A percentile compares a stretch with the other conserved stretches of the same genome.
These are phyloP conservation scores for Colletotrichum sp. DNA, from an alignment of 2,329 filamentous ascomycete species.

Conservation along the genomic window DNA sequence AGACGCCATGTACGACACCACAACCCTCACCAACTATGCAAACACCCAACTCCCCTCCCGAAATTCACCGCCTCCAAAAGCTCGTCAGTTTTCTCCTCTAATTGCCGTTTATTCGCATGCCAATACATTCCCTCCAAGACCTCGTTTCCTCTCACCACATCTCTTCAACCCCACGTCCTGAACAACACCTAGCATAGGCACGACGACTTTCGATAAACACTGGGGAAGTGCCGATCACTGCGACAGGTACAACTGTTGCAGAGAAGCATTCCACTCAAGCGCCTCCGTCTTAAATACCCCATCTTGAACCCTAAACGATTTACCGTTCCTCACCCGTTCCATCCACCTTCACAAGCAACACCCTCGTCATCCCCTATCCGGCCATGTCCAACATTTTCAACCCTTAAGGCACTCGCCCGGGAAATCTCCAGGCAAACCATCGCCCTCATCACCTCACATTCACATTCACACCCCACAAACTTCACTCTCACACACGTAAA, in stretches of 20 bases:
- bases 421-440: too few species aligned
- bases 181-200: neutral
- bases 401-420: too few species aligned
- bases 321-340: neutral
- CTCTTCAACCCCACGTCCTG: rapidly evolving
- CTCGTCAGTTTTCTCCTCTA: neutral
- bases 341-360: too few species aligned
- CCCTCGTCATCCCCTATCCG: too few species aligned
- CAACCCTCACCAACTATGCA: rapidly evolving
- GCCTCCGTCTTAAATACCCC: neutral
- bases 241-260: neutral
- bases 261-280: neutral
- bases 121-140: neutral
- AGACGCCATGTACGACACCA: neutral
- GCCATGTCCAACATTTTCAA: too few species aligned
- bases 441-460: neutral
- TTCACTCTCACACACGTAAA: neutral
- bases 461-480: neutral
- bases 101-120: rapidly evolving
- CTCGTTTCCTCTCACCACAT: neutral
- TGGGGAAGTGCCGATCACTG: too few species aligned
- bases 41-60: neutral
- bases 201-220: neutral
- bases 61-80: neutral
- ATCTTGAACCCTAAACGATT: neutral